Evolutionary conservation across 768 basidiomycete species (phyloP), one percentile per base, ranked within the genome.

Genomic region (Lentinula sp.): DNA sequence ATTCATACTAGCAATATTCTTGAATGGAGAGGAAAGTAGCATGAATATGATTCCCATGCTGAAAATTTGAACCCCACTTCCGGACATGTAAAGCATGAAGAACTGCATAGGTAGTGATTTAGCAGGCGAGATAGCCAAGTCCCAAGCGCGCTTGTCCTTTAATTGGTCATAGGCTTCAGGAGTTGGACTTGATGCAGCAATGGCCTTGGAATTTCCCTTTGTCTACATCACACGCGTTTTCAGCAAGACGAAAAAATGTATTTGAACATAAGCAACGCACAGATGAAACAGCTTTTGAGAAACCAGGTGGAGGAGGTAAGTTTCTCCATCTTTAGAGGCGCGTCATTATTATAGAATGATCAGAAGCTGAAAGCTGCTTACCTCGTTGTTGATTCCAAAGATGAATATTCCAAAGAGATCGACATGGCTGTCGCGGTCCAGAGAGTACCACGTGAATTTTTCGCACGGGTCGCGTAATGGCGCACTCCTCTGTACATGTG

Each of bases 21-120:
- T 92, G 75, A 96, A 86, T 0, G 95, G 95, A 9, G 84, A 82
- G 61, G 92, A 77, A 61, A 98, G 81, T 11, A 98, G 81, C 92
- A 95, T 95, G 69, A 93, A 88, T 21, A 98, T 89, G 71, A 95
- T 95, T 37, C 95, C 94, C 79, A 98, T 93, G 74, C 93, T 95
- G 73, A 98, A 97, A 46, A 98, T 89, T 73, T 98, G 95, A 13
- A 98, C 89, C 54, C 93, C 93, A 11, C 93, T 88, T 39, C 95
- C 95, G 21, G 94, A 95, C 91, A 98, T 96, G 83, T 98, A 98
- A 37, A 98, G 80, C 95, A 98, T 98, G 76, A 98, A 90, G 4
- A 89, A 93, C 69, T 98, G 94, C 95, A 97, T 97, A 3, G 95
- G 95, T 31, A 98, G 80, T 13, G 87, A 85, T 73, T 98, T 97